Conservation (phyloP, 2,329 filamentous ascomycete genomes). For the Cytospora schulzeri region DNA sequence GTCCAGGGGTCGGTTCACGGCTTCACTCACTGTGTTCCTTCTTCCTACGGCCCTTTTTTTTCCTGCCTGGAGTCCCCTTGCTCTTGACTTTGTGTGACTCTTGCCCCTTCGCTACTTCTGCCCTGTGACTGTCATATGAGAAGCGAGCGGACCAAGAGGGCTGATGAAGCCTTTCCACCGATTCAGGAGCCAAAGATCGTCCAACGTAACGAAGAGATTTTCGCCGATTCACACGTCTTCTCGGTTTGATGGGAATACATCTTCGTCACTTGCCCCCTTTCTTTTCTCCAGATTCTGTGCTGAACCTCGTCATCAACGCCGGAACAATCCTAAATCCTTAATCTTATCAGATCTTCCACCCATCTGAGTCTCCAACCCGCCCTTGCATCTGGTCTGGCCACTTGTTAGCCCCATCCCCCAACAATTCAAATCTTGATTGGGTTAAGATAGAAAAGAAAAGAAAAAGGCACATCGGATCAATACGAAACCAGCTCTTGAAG, state of each 20-base stretch:
- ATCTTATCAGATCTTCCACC: slow-evolving; percentile 12
- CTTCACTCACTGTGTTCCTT: neutral
- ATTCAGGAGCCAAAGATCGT: slow-evolving; percentile 24
- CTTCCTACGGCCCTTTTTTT: neutral
- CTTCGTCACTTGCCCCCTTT: slow-evolving; percentile 3
- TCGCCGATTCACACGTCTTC: slow-evolving; percentile 4
- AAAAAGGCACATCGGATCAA: neutral
- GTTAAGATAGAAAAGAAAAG: neutral
- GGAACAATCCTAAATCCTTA: neutral
- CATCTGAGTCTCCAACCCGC: neutral
- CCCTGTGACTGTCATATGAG: neutral
- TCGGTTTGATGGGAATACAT: slow-evolving; percentile 14
- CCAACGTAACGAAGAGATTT: slow-evolving; percentile 21
- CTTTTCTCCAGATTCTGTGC: neutral
- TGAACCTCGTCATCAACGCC: neutral
- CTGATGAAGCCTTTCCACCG: slow-evolving; percentile 12
- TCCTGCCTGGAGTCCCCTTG: neutral
- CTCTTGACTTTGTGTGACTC: neutral
- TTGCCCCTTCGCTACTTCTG: neutral
- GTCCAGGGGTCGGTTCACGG: slow-evolving; percentile 3
- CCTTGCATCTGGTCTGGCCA: neutral
- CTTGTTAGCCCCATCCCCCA: neutral
- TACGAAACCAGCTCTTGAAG: neutral
- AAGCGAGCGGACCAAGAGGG: neutral
- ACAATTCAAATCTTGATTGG: neutral